Evolutionary conservation across 2,329 filamentous ascomycete genomes (phyloP).

Genomic region (Colletotrichum abscissum): DNA sequence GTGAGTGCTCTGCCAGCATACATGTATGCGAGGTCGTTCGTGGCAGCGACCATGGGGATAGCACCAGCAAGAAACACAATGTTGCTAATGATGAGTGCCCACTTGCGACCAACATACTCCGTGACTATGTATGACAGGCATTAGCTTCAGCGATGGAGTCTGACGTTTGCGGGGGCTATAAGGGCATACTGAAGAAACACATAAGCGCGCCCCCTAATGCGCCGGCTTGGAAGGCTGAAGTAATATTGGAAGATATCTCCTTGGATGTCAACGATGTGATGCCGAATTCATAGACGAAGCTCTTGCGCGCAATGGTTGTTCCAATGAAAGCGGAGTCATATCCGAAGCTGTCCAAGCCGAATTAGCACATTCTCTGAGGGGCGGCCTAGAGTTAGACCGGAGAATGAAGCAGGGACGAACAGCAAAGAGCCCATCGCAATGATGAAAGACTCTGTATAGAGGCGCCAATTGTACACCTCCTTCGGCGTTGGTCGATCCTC

Average conservation of each 20-base stretch:
- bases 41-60: conserved; percentile 54
- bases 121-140: conserved; percentile 43
- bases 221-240: conserved; percentile 59
- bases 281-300: conserved; percentile 56
- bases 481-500: conserved; percentile 67
- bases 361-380: background rate
- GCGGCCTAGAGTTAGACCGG: background rate
- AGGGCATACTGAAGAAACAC: conserved; percentile 50
- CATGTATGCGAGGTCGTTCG: conserved; percentile 56
- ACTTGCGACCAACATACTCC: conserved; percentile 62
- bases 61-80: conserved; percentile 57
- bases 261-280: conserved; percentile 44
- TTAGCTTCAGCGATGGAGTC: background rate
- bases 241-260: conserved; percentile 55
- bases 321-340: conserved; percentile 67
- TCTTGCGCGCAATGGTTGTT: conserved; percentile 61
- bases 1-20: conserved; percentile 66
- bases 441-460: conserved; percentile 59
- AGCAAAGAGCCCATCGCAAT: conserved; percentile 60
- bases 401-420: conserved; percentile 38
- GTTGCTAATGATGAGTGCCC: conserved; percentile 59
- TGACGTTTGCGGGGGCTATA: background rate
- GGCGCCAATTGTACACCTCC: conserved; percentile 65
- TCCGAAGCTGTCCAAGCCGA: conserved; percentile 52
- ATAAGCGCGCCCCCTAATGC: conserved; percentile 65